These are phyloP conservation scores for Colletotrichum sp. DNA, from an alignment of 2,329 filamentous ascomycete genomes.

Conservation along the genomic window DNA sequence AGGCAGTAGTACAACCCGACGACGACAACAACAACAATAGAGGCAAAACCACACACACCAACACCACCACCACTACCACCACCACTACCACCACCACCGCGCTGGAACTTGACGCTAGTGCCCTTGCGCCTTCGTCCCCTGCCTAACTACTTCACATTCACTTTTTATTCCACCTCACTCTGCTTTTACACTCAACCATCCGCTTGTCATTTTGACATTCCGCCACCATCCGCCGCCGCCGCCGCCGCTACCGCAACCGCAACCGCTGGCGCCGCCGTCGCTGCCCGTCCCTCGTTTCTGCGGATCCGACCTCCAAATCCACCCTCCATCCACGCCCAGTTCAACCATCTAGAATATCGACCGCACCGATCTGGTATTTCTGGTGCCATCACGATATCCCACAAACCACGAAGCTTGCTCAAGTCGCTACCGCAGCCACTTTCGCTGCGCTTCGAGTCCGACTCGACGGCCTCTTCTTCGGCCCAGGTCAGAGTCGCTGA, in stretches of 20 bases:
- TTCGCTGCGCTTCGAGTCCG: not conserved
- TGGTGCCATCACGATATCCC: not conserved
- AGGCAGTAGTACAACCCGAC: not conserved
- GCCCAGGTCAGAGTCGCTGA: slow-evolving; percentile 6
- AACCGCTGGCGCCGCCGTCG: not conserved
- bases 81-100: not conserved
- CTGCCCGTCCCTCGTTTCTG: not conserved
- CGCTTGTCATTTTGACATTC: not conserved
- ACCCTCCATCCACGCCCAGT: not conserved
- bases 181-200: not conserved
- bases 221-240: not conserved
- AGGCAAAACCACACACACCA: not conserved
- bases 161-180: not conserved
- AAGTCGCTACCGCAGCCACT: not conserved
- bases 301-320: not conserved
- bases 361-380: not conserved
- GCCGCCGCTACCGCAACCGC: not conserved
- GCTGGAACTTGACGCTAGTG: not conserved
- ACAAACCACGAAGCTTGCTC: not conserved
- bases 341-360: not conserved
- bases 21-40: not conserved
- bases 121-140: not conserved
- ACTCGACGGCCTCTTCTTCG: not conserved
- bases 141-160: not conserved
- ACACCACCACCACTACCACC: not conserved